These are phyloP conservation scores for Lotus japonicus DNA, from an alignment of 306 rosid genomes.

Conservation along the genomic window DNA sequence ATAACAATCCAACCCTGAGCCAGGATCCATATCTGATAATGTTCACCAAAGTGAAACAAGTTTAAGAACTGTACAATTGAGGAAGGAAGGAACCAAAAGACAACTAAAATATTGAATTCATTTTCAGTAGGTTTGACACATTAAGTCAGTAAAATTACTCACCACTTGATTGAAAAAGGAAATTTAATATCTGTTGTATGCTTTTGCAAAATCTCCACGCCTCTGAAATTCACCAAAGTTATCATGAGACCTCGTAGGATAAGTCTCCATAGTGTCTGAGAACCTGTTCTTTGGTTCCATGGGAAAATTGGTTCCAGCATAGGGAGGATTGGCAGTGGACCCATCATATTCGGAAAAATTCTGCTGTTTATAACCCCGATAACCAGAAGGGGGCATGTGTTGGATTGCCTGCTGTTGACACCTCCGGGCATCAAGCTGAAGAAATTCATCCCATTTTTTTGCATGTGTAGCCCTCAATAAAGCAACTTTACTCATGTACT, in stretches of 20 bases:
- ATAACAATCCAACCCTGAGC: constrained; percentile 4
- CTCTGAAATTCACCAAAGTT: constrained; percentile 78
- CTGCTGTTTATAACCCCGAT: constrained; percentile 64
- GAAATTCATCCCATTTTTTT: constrained; percentile 87
- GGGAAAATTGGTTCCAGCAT: constrained; percentile 48
- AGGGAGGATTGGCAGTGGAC: constrained; percentile 50
- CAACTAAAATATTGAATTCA: constrained; percentile 11
- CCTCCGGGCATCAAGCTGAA: constrained; percentile 71
- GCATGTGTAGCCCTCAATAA: constrained; percentile 59
- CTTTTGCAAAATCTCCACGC: constrained; percentile 65
- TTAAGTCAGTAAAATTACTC: constrained; percentile 47
- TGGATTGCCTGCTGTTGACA: constrained; percentile 69
- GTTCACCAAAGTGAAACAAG: constrained; percentile 19
- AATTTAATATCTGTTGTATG: constrained; percentile 72
- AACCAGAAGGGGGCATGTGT: constrained; percentile 62
- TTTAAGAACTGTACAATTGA: constrained; percentile 15
- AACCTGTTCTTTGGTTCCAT: constrained; percentile 74
- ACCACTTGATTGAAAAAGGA: constrained; percentile 49
- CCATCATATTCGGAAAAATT: constrained; percentile 65
- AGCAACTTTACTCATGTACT: constrained; percentile 70
- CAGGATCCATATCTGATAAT: constrained; percentile 14
- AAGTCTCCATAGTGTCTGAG: constrained; percentile 53
- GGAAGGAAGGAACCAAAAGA: constrained; percentile 16
- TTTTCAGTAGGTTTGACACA: constrained; percentile 30
- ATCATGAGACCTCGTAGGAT: constrained; percentile 65